These are phyloP conservation scores for Ciborinia camelliae DNA, from an alignment of 2,329 filamentous ascomycete genomes.

Conservation along the genomic window DNA sequence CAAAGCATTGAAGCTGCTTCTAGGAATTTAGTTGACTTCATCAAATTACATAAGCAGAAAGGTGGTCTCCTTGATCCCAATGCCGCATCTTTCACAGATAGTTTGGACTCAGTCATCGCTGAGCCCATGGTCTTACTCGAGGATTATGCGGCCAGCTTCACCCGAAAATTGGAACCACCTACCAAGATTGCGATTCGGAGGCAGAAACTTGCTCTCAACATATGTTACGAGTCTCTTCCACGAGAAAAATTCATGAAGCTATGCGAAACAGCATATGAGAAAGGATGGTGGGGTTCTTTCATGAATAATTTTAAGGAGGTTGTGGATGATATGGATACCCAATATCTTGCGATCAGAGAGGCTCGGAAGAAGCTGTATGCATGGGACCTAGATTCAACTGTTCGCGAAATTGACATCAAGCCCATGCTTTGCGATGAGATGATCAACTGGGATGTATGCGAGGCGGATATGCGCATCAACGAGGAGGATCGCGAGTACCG, in stretches of 20 bases:
- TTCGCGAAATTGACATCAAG: background rate
- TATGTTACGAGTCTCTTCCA: background rate
- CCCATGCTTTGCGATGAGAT: background rate
- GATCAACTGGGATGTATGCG: background rate
- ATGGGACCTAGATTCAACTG: background rate
- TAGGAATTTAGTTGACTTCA: background rate
- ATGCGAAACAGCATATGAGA: background rate
- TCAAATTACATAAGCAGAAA: background rate
- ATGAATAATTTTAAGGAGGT: background rate
- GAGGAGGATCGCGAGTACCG: background rate
- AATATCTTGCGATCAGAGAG: background rate
- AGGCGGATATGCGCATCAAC: background rate
- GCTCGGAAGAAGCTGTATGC: background rate
- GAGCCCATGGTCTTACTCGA: background rate
- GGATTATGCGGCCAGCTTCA: background rate
- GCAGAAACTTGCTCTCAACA: background rate
- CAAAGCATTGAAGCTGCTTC: background rate
- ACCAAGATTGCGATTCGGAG: background rate
- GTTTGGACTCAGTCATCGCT: background rate
- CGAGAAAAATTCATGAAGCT: background rate
- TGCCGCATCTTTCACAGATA: fast-evolving
- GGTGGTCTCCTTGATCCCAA: background rate
- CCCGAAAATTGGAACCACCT: background rate
- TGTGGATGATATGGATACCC: background rate
- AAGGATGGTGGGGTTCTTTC: background rate